Percentiles rank a stretch among this genome's conserved stretches.
Conservation (phyloP, 2,329 filamentous ascomycete genomes). For the Penicillium rolfsii region DNA sequence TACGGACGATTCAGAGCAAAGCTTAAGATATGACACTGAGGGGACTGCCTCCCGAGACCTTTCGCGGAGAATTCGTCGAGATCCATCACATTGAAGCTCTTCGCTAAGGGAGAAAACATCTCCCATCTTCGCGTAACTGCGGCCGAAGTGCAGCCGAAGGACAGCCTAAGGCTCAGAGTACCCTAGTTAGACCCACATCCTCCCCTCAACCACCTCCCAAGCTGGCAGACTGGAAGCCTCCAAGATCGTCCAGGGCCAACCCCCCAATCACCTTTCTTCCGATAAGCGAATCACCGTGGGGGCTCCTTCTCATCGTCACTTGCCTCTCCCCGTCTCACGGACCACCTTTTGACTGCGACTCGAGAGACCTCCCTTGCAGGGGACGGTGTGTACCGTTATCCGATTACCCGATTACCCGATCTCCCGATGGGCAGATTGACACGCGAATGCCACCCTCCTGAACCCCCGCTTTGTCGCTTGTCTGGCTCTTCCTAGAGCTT, state of each 20-base stretch:
- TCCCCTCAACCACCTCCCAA: background rate
- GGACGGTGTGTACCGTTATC: background rate
- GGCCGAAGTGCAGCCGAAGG: background rate
- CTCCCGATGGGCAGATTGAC: background rate
- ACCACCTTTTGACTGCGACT: background rate
- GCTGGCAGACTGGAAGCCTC: background rate
- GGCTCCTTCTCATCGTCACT: background rate
- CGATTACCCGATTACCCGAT: background rate
- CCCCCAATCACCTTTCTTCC: background rate
- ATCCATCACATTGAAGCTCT: background rate
- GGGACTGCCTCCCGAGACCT: background rate
- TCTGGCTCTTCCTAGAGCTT: background rate
- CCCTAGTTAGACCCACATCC: background rate
- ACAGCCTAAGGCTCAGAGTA: background rate
- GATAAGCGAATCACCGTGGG: background rate
- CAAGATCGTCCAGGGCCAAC: background rate
- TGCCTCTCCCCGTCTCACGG: background rate
- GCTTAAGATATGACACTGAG: background rate
- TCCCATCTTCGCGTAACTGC: background rate
- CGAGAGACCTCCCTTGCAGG: background rate
- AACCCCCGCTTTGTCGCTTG: background rate
- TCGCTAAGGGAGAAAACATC: background rate
- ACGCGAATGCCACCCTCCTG: background rate
- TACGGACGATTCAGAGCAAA: background rate
- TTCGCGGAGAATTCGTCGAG: background rate